Conservation (phyloP, 208 protist species). For the Tritrichomonas foetus region DNA sequence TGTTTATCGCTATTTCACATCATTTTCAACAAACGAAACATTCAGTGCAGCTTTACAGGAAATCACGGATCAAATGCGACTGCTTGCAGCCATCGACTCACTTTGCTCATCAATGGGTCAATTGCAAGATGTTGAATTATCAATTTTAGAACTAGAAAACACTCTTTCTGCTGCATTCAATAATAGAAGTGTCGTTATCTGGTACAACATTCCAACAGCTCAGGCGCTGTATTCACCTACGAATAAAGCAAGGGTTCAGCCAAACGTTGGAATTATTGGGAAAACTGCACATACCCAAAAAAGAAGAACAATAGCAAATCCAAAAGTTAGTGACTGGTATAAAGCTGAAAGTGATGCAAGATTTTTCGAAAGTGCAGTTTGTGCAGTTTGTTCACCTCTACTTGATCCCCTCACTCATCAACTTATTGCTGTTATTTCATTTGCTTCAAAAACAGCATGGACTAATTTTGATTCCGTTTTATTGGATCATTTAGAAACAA, state of each 20-base stretch:
- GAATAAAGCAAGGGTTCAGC: not conserved
- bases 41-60: not conserved
- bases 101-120: slow-evolving; percentile 33
- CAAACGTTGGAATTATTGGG: not conserved
- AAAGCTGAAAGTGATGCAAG: not conserved
- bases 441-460: not conserved
- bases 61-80: not conserved
- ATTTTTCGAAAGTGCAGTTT: not conserved
- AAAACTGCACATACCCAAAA: not conserved
- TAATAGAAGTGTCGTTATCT: not conserved
- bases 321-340: slow-evolving; percentile 21
- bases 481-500: slow-evolving; percentile 6
- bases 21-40: not conserved
- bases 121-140: not conserved
- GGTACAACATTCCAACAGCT: not conserved
- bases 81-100: not conserved
- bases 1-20: slow-evolving; percentile 20
- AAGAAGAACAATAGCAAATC: slow-evolving; percentile 2
- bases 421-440: not conserved
- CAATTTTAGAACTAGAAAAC: not conserved
- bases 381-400: slow-evolving; percentile 13
- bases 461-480: not conserved
- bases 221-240: not conserved
- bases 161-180: not conserved
- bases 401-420: slow-evolving; percentile 19